Conservation (phyloP, 768 basidiomycete species). For the Pleurotus salmoneostramineus region DNA sequence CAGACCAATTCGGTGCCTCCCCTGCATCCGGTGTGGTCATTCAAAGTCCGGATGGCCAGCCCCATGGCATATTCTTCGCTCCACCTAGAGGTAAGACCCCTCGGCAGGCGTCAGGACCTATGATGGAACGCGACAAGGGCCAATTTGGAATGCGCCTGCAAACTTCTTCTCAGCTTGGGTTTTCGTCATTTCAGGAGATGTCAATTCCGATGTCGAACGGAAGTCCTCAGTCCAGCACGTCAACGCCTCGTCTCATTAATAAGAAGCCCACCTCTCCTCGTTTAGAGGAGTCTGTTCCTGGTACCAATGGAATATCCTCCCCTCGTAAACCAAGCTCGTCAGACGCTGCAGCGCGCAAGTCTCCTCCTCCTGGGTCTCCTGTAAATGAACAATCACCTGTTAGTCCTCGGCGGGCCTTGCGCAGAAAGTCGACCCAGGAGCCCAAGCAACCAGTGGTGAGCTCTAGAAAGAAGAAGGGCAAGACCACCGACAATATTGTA, state of each 20-base stretch:
- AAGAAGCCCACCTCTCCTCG: conserved; percentile 5
- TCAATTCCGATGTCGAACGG: conserved; percentile 6
- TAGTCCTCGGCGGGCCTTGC: conserved; percentile 9
- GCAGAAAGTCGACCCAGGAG: conserved; percentile 20
- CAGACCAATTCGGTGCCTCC: conserved; percentile 68
- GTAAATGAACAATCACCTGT: background rate
- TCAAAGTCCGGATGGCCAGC: conserved; percentile 89
- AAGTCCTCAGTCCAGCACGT: background rate
- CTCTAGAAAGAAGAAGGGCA: conserved; percentile 47
- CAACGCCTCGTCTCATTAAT: conserved; percentile 1
- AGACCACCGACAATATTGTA: conserved; percentile 68
- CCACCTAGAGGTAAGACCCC: conserved; percentile 49
- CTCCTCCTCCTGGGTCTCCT: conserved; percentile 13
- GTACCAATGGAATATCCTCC: background rate
- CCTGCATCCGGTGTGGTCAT: conserved; percentile 87
- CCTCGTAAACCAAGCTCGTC: conserved; percentile 1
- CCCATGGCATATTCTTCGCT: conserved; percentile 95
- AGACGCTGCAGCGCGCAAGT: conserved; percentile 5
- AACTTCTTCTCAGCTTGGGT: conserved; percentile 12
- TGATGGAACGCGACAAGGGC: conserved; percentile 46
- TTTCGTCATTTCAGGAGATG: conserved; percentile 31
- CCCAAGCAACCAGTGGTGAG: conserved; percentile 24
- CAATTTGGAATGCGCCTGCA: conserved; percentile 23
- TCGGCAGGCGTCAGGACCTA: conserved; percentile 27
- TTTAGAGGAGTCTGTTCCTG: background rate